A percentile compares a stretch with the other conserved stretches of the same genome.
phyloP scores from a whole-genome alignment of 352 stramenopile species.

The Blastocystis sp. region DNA sequence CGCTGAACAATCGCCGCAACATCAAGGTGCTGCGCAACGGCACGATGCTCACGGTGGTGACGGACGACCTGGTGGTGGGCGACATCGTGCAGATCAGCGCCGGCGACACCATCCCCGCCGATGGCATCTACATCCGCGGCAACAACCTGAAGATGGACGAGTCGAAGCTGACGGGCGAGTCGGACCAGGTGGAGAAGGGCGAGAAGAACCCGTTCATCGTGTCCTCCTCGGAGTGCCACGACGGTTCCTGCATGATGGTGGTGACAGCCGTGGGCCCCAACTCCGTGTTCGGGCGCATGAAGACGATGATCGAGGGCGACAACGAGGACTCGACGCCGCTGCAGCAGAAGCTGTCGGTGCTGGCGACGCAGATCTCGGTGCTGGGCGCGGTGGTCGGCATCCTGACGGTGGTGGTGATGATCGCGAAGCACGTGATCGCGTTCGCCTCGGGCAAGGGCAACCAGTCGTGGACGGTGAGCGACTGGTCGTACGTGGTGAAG shows the following conservation, averaged over 20 bases:
- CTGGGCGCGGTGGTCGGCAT: constrained; percentile 77
- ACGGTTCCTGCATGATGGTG: constrained; percentile 84
- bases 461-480: constrained; percentile 34
- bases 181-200: constrained; percentile 80
- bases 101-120: constrained; percentile 84
- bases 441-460: constrained; percentile 68
- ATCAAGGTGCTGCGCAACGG: constrained; percentile 79
- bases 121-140: constrained; percentile 81
- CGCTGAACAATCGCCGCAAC: constrained; percentile 78
- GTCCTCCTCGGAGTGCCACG: constrained; percentile 84
- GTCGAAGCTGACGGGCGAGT: constrained; percentile 83
- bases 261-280: constrained; percentile 84
- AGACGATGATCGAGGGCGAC: constrained; percentile 74
- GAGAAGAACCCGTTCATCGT: constrained; percentile 75
- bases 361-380: constrained; percentile 82
- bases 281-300: constrained; percentile 84
- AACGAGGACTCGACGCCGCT: constrained; percentile 77
- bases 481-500: constrained; percentile 73
- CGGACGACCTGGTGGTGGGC: constrained; percentile 80
- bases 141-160: constrained; percentile 85
- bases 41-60: constrained; percentile 69
- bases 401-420: constrained; percentile 78
- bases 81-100: constrained; percentile 78
- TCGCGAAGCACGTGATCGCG: constrained; percentile 65
- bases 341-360: constrained; percentile 80